phyloP scores from a whole-genome alignment of 2,329 filamentous ascomycete species.

The Aureobasidium zeae region DNA sequence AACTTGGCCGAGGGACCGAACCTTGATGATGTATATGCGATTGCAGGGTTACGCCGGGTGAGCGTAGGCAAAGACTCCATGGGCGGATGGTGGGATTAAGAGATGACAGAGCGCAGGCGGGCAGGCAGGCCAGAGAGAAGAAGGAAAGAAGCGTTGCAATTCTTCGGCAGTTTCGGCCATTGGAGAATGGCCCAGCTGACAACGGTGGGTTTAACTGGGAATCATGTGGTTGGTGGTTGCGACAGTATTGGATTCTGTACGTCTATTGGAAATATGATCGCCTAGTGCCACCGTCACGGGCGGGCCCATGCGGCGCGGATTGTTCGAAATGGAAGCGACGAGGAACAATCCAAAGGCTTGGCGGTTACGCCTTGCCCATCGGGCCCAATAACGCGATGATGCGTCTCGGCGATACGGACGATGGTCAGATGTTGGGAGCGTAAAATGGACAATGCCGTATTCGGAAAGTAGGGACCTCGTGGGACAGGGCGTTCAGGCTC shows the following conservation, averaged over 20 bases:
- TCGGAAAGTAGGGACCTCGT: too few relatives aligned
- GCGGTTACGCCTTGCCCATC: too few relatives aligned
- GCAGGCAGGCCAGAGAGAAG: neutral
- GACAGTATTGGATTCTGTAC: constrained; percentile 1
- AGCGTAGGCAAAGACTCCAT: too few relatives aligned
- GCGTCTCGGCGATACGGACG: too few relatives aligned
- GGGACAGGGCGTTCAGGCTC: too few relatives aligned
- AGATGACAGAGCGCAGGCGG: too few relatives aligned
- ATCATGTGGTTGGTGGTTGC: constrained; percentile 1
- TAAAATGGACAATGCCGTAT: too few relatives aligned
- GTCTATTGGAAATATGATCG: constrained; percentile 12
- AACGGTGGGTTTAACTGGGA: neutral
- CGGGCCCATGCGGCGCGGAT: neutral
- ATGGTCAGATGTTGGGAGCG: too few relatives aligned
- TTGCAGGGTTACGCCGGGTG: too few relatives aligned
- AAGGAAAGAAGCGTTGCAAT: constrained; percentile 8
- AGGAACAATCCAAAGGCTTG: constrained; percentile 3
- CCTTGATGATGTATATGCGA: constrained; percentile 2
- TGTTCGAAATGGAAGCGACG: constrained; percentile 1
- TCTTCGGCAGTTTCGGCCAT: constrained; percentile 12
- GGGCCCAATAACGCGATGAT: too few relatives aligned
- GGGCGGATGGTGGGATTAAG: too few relatives aligned
- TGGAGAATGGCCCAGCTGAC: neutral
- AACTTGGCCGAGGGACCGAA: neutral
- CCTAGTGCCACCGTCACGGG: constrained; percentile 13